Evolutionary conservation across 108 stramenopile species (phyloP), one percentile per base, ranked within the genome.

Genomic region (Nitzschia palea): DNA sequence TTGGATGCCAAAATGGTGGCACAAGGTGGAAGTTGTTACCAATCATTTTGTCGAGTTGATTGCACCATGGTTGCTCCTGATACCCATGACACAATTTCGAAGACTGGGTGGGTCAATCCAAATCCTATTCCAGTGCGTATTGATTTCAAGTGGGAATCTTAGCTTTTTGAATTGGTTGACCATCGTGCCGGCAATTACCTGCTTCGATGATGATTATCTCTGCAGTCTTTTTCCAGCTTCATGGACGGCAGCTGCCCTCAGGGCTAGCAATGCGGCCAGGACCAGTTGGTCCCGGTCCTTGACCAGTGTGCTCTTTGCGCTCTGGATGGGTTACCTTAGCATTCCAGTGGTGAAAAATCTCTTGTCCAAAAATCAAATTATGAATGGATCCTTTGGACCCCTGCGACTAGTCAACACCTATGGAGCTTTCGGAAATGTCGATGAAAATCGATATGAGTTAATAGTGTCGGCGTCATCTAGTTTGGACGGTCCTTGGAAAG

Each of bases 41-140:
- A 87, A 87, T 68, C 86, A 87, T 77, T 77, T 87, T 57, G 83
- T 87, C 4, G 86, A 87, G 62, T 35, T 87, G n/a, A 54, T 82
- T 15, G 83, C 83, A 10, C 86, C 86, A 1, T 82, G 79, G 58
- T 44, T 87, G 27, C 54, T 87, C 4, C 35, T 87, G 4, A 3
- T 82, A 14, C 30, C 61, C 36, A 23, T 80, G 47, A 52, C 76
- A 3, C 14, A 6, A 18, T 67, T 30, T 68, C 55, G 86, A 73
- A 35, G 72, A 20, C 28, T 58, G 0, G 86, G 72, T 40, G 86
- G 79, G 28, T 32, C 75, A n/a, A 80, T 84, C 26, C 86, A 87
- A 62, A 68, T 87, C 3, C 61, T 75, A n/a, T 87, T 87, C 65
- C 86, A 87, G 55, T 18, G 35, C 0, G 58, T 80, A 26, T 54